Base-by-base conservation (phyloP, 176 grass and related monocot genomes). In the Luzula sylvatica region DNA sequence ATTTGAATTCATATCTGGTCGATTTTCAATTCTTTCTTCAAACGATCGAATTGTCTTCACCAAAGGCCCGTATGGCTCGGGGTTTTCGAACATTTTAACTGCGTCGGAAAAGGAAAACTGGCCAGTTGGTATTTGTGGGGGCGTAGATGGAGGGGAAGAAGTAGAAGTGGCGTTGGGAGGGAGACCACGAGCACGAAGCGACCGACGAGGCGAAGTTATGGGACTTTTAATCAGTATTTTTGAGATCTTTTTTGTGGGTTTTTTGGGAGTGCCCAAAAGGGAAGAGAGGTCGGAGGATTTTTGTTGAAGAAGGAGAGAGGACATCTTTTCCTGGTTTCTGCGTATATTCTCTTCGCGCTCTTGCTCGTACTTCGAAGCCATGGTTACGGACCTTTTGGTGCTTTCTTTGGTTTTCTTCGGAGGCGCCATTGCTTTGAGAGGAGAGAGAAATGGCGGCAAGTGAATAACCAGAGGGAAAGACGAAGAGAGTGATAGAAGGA, bases 131-230 rank as follows among this genome's bases (percentile, higher is more conserved):
- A 46, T 11, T 24, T 17, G 11, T 15, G 20, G 41, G 3, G 32
- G 45, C 5, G 50, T 23, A 20, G 49, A 32, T 43, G 16, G 4
- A 22, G 17, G 25, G 55, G 32, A 2, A 35, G 57, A 17, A 64
- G 23, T 17, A 14, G 55, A 41, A 32, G 23, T 57, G 13, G 38
- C 38, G 8, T 18, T 24, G 15, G 23, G 42, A 19, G 79, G 68
- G 6, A 87, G 65, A 26, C 73, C 73, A 0, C 60, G 76, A 53
- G 74, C 69, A 20, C 83, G 83, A 39, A 81, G 76, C 35, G 88
- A 95, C 23, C 80, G 75, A 41, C 83, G 89, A 45, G 75, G 60
- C 23, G 45, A 18, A n/a, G 12, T 62, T 11, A 16, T 16, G 23
- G 64, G 38, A 41, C 39, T 72, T 12, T 20, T 40, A 15, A 38